phyloP scores from a whole-genome alignment of 2,329 filamentous ascomycete species.

The Westerdykella ornata region DNA sequence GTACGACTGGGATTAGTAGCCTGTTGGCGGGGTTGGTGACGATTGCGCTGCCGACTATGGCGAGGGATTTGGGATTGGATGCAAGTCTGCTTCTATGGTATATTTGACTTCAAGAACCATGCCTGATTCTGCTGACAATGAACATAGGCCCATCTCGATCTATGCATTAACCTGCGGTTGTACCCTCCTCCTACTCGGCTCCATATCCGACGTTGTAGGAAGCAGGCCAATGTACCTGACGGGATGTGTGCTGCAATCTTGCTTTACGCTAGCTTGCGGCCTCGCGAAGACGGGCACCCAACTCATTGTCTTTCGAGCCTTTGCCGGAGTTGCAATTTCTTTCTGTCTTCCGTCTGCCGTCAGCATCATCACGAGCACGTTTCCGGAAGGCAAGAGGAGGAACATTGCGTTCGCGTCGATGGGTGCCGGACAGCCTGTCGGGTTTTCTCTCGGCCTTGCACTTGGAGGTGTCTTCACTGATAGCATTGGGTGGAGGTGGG shows the following conservation, averaged over 20 bases:
- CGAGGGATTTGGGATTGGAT: conserved; percentile 23
- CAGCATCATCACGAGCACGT: conserved; percentile 44
- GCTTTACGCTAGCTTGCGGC: conserved; percentile 44
- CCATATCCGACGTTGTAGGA: conserved; percentile 48
- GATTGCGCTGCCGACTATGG: conserved; percentile 41
- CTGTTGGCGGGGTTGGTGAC: conserved; percentile 37
- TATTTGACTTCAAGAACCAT: not conserved
- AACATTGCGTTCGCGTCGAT: conserved; percentile 49
- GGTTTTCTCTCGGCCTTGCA: conserved; percentile 47
- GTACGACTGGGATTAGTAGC: conserved; percentile 21
- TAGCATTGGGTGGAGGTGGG: conserved; percentile 47
- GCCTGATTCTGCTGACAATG: conserved; percentile 2
- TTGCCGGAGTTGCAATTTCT: conserved; percentile 43
- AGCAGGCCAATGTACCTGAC: conserved; percentile 42
- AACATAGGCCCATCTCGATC: conserved; percentile 31
- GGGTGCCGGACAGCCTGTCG: conserved; percentile 47
- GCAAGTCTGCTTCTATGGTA: conserved; percentile 27
- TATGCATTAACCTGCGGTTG: conserved; percentile 44
- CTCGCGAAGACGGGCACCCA: conserved; percentile 33
- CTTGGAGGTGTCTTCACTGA: conserved; percentile 47
- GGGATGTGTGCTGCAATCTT: conserved; percentile 41
- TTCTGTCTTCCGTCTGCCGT: conserved; percentile 47
- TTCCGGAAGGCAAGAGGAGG: conserved; percentile 43
- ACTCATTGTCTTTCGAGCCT: conserved; percentile 44
- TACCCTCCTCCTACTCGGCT: conserved; percentile 46